Evolutionary conservation across 1,284 basidiomycete species (phyloP).

Genomic region (Phellinidium pouzarii): DNA sequence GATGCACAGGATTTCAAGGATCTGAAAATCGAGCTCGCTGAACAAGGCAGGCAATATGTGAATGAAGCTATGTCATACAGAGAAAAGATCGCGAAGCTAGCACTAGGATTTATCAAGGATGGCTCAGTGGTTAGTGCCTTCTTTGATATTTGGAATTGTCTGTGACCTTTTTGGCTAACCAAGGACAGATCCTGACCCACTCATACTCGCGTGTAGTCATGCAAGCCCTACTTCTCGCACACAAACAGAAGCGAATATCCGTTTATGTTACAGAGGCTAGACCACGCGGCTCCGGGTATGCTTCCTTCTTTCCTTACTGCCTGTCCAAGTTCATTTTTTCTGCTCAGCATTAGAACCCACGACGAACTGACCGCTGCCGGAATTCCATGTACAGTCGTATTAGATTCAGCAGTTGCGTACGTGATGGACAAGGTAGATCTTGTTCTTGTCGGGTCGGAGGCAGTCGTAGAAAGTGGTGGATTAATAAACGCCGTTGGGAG

Average conservation of each 20-base stretch:
- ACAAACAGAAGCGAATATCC: constrained; percentile 87
- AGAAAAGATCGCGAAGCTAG: constrained; percentile 85
- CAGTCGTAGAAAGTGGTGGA: constrained; percentile 91
- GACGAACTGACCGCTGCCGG: constrained; percentile 77
- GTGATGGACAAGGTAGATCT: constrained; percentile 91
- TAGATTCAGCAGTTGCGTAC: constrained; percentile 96
- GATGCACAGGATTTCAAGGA: constrained; percentile 63
- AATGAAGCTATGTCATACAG: constrained; percentile 80
- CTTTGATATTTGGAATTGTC: constrained; percentile 2
- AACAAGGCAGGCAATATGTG: constrained; percentile 73
- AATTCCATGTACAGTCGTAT: constrained; percentile 90
- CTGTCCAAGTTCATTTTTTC: background rate
- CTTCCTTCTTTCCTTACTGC: constrained; percentile 16
- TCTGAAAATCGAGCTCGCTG: constrained; percentile 75
- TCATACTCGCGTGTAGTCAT: constrained; percentile 95
- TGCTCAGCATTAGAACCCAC: constrained; percentile 77
- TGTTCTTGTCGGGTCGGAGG: constrained; percentile 94
- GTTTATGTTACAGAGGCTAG: constrained; percentile 97
- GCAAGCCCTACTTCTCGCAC: constrained; percentile 84
- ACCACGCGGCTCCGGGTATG: constrained; percentile 76
- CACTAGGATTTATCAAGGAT: constrained; percentile 89
- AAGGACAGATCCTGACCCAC: constrained; percentile 82
- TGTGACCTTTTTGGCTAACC: constrained; percentile 10
- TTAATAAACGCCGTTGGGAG: constrained; percentile 88
- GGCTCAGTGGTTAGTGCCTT: constrained; percentile 70